Conservation (phyloP, 1,139 yeast species). For the Dujonia santamariae region DNA sequence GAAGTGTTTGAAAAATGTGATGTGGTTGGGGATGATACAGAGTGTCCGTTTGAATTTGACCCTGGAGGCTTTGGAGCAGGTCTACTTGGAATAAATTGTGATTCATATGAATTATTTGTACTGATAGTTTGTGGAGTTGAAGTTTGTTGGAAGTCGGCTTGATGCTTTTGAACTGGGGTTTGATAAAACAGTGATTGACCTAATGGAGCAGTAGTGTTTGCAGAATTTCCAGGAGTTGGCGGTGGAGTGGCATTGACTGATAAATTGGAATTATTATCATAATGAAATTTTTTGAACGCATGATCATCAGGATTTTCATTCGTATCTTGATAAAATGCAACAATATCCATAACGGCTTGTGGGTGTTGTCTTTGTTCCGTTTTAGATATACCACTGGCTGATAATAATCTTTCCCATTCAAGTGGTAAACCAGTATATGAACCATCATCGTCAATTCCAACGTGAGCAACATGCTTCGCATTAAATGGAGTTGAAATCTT, state of each 20-base stretch:
- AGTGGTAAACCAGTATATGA: conserved; percentile 87
- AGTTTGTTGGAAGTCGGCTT: conserved; percentile 4
- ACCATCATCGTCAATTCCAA: conserved; percentile 86
- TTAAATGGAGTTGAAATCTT: conserved; percentile 88
- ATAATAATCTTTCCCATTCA: conserved; percentile 83
- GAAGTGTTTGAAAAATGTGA: conserved; percentile 14
- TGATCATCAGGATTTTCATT: conserved; percentile 60
- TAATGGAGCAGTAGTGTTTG: conserved; percentile 12
- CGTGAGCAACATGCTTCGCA: conserved; percentile 89
- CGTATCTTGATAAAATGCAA: conserved; percentile 76
- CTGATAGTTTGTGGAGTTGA: conserved; percentile 6
- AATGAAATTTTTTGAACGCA: conserved; percentile 72
- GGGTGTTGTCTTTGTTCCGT: conserved; percentile 89
- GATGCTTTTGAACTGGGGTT: conserved; percentile 18
- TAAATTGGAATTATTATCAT: conserved; percentile 22
- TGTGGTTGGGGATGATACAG: conserved; percentile 8
- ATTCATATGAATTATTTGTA: conserved; percentile 21
- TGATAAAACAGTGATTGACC: conserved; percentile 16
- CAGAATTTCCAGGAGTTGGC: conserved; percentile 22
- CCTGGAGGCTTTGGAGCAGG: conserved; percentile 64
- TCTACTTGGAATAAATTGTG: conserved; percentile 59
- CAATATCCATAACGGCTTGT: conserved; percentile 91
- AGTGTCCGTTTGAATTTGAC: conserved; percentile 9
- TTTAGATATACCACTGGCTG: conserved; percentile 82
- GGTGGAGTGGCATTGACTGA: conserved; percentile 25